Conservation (phyloP, 2,329 filamentous ascomycete genomes). For the Colletotrichum tamarilloi region DNA sequence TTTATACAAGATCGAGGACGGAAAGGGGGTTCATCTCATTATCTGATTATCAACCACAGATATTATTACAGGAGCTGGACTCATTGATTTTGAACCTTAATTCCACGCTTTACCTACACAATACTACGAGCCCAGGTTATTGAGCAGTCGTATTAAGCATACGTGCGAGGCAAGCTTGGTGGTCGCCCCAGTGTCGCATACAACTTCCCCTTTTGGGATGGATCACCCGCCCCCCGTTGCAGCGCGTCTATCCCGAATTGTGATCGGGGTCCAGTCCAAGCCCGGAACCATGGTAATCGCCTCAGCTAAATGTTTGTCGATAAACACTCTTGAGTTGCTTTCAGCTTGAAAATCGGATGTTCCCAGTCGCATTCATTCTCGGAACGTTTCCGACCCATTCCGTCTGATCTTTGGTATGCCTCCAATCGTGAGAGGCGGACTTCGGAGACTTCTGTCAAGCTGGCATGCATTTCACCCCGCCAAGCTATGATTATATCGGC, state of each 20-base stretch:
- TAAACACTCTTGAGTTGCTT: not conserved
- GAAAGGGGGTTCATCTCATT: not conserved
- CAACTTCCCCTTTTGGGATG: conserved; percentile 9
- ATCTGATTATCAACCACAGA: not conserved
- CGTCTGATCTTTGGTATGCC: not conserved
- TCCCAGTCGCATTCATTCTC: not conserved
- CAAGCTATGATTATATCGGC: not conserved
- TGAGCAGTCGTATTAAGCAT: not conserved
- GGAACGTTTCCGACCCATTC: not conserved
- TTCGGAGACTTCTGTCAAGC: not conserved
- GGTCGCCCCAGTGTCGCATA: not conserved
- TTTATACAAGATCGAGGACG: not conserved
- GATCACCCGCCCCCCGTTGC: not conserved
- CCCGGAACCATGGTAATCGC: not conserved
- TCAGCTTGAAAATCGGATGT: not conserved
- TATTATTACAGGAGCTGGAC: not conserved
- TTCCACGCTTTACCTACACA: not conserved
- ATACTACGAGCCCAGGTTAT: not conserved
- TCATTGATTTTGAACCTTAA: not conserved
- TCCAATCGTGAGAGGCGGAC: not conserved
- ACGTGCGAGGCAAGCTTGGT: not conserved
- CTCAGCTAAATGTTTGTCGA: not conserved
- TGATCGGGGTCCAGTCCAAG: not conserved
- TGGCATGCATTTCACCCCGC: not conserved
- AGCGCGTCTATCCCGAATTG: not conserved